These are phyloP conservation scores for Lupinus albus DNA, from an alignment of 306 rosid genomes.

Conservation along the genomic window DNA sequence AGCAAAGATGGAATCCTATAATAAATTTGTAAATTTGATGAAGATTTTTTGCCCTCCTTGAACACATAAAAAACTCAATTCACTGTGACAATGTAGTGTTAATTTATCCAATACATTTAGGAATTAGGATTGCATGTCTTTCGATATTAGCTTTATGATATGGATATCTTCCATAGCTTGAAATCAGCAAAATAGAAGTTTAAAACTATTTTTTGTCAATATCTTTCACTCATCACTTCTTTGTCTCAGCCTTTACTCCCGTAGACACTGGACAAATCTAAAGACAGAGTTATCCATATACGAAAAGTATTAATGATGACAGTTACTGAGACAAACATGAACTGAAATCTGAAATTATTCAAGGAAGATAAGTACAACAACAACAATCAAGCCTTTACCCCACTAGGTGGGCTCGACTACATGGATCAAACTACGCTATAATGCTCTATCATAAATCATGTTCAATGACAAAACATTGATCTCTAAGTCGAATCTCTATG, in stretches of 20 bases:
- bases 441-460: too few species aligned
- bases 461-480: too few species aligned
- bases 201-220: background rate
- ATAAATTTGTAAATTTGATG: too few species aligned
- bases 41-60: too few species aligned
- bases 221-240: background rate
- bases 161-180: conserved; percentile 15
- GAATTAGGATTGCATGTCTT: background rate
- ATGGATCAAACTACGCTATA: too few species aligned
- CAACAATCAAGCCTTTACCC: too few species aligned
- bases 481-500: too few species aligned
- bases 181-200: background rate
- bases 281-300: background rate
- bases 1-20: background rate
- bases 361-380: conserved; percentile 3
- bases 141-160: background rate
- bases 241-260: background rate
- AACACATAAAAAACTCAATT: background rate
- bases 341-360: background rate
- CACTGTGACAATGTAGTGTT: background rate
- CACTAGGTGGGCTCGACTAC: too few species aligned
- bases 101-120: background rate
- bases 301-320: background rate
- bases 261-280: background rate
- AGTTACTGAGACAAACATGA: conserved; percentile 1